A percentile compares a stretch with the other conserved stretches of the same genome.
phyloP scores from a whole-genome alignment of 2,329 filamentous ascomycete genomes.

The Catunica adiposa region DNA sequence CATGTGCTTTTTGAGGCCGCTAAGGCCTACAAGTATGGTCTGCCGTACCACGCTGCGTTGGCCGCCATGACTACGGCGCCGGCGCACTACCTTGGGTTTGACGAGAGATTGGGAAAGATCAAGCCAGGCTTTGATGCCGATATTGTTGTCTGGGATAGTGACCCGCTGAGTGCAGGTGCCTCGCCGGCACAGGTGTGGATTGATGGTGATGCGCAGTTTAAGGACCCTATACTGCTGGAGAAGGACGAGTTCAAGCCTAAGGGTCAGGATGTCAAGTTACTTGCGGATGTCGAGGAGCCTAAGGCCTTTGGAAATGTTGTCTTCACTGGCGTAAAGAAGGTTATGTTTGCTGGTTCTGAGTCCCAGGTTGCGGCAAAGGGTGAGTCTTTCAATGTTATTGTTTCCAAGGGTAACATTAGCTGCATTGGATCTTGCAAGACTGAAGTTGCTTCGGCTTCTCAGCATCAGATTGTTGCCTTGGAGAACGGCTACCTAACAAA shows the following conservation, averaged over 20 bases:
- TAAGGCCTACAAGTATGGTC: constrained; percentile 41
- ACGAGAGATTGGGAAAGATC: constrained; percentile 41
- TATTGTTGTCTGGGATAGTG: constrained; percentile 45
- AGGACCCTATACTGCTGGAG: constrained; percentile 34
- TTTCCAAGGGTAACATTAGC: constrained; percentile 35
- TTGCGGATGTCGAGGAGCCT: constrained; percentile 27
- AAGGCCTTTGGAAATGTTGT: constrained; percentile 26
- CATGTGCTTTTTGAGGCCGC: constrained; percentile 51
- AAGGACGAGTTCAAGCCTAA: constrained; percentile 30
- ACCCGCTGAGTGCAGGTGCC: constrained; percentile 43
- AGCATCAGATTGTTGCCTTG: constrained; percentile 21
- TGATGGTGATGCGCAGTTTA: constrained; percentile 41
- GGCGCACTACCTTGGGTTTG: constrained; percentile 40
- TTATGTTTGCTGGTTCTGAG: constrained; percentile 12
- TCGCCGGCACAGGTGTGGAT: constrained; percentile 47
- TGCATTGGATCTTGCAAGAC: constrained; percentile 38
- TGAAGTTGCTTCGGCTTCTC: constrained; percentile 25
- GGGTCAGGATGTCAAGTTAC: constrained; percentile 25
- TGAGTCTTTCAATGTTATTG: constrained; percentile 29
- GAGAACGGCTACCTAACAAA: constrained; percentile 43
- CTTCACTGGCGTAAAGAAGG: constrained; percentile 36
- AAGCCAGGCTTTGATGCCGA: constrained; percentile 47
- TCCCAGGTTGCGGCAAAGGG: constrained; percentile 15
- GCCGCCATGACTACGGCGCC: constrained; percentile 42
- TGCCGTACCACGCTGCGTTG: constrained; percentile 43